Evolutionary conservation across 345 rosid species (phyloP), one percentile per base, ranked within the genome.

Genomic region (Acer negundo): DNA sequence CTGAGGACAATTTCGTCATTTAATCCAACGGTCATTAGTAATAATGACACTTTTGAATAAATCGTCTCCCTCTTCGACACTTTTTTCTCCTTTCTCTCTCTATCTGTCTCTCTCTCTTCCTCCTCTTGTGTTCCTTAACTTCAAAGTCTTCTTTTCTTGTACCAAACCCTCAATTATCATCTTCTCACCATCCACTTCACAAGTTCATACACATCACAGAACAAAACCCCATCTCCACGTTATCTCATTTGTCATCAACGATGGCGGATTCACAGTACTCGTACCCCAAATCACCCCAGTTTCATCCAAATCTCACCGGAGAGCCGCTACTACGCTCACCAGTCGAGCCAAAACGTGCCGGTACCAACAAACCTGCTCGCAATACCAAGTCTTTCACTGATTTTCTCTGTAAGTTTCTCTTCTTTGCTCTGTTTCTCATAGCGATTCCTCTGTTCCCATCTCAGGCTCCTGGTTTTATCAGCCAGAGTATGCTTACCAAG

Each of bases 371-470:
- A 17, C 53, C 79, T 49, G 13, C 26, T 22, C 38, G 72, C 4
- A 76, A 42, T 68, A 42, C 70, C 55, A 75, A 69, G 67, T 77
- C 76, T 63, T 79, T 64, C 47, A 55, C 79, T 82, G 86, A 40
- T 16, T 78, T 85, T 77, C 78, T 92, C 63, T 71, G 87, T 87
- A 93, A 91, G 88, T 86, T 79, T 79, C 26, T 93, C 38, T 12
- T 90, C 8, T 72, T 90, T 62, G 80, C 79, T 26, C 31, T 90
- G 59, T 85, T 91, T 84, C 89, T 95, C 76, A 19, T 93, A 65
- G 90, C 91, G 13, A 83, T 93, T 72, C 96, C 94, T 0, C 40
- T 89, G 38, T 93, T 95, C 78, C 98, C 97, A 76, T 90, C 98
- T 0, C 90, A 86, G 70, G 90, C 96, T 82, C 97, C 98, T 26